Evolutionary conservation across 352 stramenopile species (phyloP).

Genomic region (Peronospora farinosa): DNA sequence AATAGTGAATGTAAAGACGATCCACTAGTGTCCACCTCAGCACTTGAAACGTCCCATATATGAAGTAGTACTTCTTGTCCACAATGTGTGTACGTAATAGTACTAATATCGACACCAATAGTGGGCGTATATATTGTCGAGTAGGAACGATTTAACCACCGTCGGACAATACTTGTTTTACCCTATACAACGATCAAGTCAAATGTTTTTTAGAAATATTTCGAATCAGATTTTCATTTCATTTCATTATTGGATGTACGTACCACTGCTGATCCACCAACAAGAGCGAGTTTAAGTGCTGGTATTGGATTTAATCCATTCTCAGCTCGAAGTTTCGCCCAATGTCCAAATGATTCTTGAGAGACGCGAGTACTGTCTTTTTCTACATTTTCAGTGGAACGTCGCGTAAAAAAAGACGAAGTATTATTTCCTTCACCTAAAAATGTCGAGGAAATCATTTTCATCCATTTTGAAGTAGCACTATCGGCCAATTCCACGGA

Average conservation of each 20-base stretch:
- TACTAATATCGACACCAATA: slow-evolving; percentile 70
- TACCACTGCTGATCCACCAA: slow-evolving; percentile 70
- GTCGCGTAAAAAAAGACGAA: slow-evolving; percentile 41
- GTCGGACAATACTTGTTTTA: slow-evolving; percentile 75
- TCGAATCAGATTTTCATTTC: neutral
- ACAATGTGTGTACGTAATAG: slow-evolving; percentile 39
- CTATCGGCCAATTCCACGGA: slow-evolving; percentile 32
- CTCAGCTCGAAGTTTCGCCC: slow-evolving; percentile 22
- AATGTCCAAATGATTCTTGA: slow-evolving; percentile 7
- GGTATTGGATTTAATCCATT: slow-evolving; percentile 39
- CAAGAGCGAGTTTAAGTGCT: slow-evolving; percentile 79
- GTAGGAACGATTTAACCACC: slow-evolving; percentile 73
- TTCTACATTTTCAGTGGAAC: slow-evolving; percentile 11
- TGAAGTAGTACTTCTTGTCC: slow-evolving; percentile 50
- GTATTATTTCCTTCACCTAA: slow-evolving; percentile 35
- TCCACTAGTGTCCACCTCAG: slow-evolving; percentile 55
- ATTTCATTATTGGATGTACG: neutral
- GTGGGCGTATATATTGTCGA: slow-evolving; percentile 62
- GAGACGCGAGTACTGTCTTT: slow-evolving; percentile 4
- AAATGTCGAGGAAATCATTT: slow-evolving; percentile 79
- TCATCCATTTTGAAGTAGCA: slow-evolving; percentile 67
- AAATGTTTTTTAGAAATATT: neutral
- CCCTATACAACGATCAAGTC: slow-evolving; percentile 30
- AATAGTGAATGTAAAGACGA: slow-evolving; percentile 64
- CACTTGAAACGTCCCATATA: slow-evolving; percentile 73